These are phyloP conservation scores for Baorangia bicolor DNA, from an alignment of 768 basidiomycete genomes.

Conservation along the genomic window DNA sequence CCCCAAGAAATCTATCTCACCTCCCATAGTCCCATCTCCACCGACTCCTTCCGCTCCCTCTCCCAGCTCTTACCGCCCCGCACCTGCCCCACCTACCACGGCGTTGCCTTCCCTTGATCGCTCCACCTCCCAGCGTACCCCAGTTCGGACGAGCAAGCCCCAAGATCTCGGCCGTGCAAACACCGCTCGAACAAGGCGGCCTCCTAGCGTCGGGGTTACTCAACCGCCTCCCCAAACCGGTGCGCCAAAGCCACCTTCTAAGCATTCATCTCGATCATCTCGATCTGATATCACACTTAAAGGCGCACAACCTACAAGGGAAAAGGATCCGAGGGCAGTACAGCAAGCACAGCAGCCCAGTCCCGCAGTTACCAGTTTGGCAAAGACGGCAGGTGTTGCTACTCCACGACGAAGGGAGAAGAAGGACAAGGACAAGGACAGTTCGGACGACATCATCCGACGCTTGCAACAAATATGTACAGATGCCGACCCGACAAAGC, in stretches of 20 bases:
- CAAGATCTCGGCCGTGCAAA: conserved; percentile 58
- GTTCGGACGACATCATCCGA: conserved; percentile 87
- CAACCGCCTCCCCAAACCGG: conserved; percentile 30
- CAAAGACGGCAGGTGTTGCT: conserved; percentile 68
- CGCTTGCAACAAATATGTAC: conserved; percentile 94
- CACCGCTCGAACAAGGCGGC: conserved; percentile 63
- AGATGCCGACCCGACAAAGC: conserved; percentile 92
- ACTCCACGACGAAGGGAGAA: conserved; percentile 87
- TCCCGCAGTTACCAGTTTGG: conserved; percentile 61
- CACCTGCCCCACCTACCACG: conserved; percentile 67
- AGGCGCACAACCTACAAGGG: conserved; percentile 34
- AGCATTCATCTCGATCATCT: conserved; percentile 58
- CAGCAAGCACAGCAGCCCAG: conserved; percentile 51
- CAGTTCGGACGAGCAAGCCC: conserved; percentile 48
- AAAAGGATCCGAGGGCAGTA: conserved; percentile 35
- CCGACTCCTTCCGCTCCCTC: conserved; percentile 34
- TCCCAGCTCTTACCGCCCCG: conserved; percentile 63
- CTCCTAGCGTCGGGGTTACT: conserved; percentile 39
- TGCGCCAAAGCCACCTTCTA: conserved; percentile 38
- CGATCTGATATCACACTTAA: conserved; percentile 57
- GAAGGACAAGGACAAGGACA: conserved; percentile 74
- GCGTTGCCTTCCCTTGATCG: conserved; percentile 76
- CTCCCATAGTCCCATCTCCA: conserved; percentile 28
- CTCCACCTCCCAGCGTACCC: conserved; percentile 81
- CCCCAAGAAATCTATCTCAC: conserved; percentile 38